A percentile compares a stretch with the other conserved stretches of the same genome.
Evolutionary conservation across 2,329 filamentous ascomycete species (phyloP).

Genomic region (Cytospora leucostoma): DNA sequence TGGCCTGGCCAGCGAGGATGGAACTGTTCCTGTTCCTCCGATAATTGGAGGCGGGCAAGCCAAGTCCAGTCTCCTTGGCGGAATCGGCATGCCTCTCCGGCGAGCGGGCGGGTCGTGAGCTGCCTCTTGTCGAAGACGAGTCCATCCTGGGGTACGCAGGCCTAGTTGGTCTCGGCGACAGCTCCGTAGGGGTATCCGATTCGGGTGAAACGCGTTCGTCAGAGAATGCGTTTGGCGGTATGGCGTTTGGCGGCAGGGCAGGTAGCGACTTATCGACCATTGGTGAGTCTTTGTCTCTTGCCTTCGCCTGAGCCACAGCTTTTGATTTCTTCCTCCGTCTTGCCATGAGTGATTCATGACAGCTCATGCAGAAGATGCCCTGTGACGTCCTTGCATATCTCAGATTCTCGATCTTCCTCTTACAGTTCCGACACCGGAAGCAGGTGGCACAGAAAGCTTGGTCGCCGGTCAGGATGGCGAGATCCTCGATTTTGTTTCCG

Average conservation of each 20-base stretch:
- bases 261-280: slow-evolving; percentile 90
- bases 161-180: slow-evolving; percentile 62
- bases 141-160: slow-evolving; percentile 53
- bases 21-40: slow-evolving; percentile 75
- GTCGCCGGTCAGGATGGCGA: slow-evolving; percentile 95
- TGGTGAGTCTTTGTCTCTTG: slow-evolving; percentile 65
- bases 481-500: slow-evolving; percentile 95
- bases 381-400: slow-evolving; percentile 97
- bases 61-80: slow-evolving; percentile 59
- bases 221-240: slow-evolving; percentile 64
- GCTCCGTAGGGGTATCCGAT: slow-evolving; percentile 68
- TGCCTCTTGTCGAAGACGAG: slow-evolving; percentile 53
- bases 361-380: slow-evolving; percentile 99
- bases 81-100: slow-evolving; percentile 53
- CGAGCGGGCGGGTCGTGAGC: slow-evolving; percentile 54
- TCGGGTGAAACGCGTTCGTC: slow-evolving; percentile 60
- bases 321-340: slow-evolving; percentile 85
- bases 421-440: slow-evolving; percentile 97
- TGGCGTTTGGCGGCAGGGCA: slow-evolving; percentile 78
- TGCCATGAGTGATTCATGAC: slow-evolving; percentile 95
- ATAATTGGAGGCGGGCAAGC: slow-evolving; percentile 75
- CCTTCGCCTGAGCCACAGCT: slow-evolving; percentile 61
- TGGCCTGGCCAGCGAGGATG: slow-evolving; percentile 48
- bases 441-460: slow-evolving; percentile 97
- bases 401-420: slow-evolving; percentile 97